These are phyloP conservation scores for Yamadazyma jaroonii DNA, from an alignment of 1,139 yeast species.

Conservation along the genomic window DNA sequence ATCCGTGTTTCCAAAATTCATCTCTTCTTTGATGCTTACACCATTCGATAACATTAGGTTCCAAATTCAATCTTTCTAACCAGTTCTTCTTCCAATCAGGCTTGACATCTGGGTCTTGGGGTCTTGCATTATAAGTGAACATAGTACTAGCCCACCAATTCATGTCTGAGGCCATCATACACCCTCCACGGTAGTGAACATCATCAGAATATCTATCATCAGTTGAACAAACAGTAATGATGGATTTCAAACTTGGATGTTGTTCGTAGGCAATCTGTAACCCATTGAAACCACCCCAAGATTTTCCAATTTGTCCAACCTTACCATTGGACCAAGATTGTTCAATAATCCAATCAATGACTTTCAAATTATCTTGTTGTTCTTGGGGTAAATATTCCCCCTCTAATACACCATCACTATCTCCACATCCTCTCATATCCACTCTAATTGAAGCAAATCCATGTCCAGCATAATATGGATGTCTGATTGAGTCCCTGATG, in stretches of 20 bases:
- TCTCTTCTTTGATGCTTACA: conserved; percentile 38
- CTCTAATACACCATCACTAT: conserved; percentile 34
- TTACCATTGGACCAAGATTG: conserved; percentile 42
- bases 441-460: conserved; percentile 40
- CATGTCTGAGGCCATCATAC: conserved; percentile 40
- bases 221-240: conserved; percentile 39
- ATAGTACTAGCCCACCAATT: conserved; percentile 46
- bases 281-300: conserved; percentile 47
- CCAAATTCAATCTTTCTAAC: conserved; percentile 28
- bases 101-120: conserved; percentile 40
- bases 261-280: conserved; percentile 41
- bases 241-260: conserved; percentile 39
- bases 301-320: conserved; percentile 44
- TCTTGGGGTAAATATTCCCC: conserved; percentile 40
- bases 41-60: conserved; percentile 38
- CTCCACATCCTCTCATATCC: conserved; percentile 42
- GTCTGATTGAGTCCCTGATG: conserved; percentile 39
- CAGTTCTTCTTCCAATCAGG: conserved; percentile 35
- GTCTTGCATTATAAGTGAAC: conserved; percentile 38
- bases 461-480: conserved; percentile 41
- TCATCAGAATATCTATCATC: conserved; percentile 44
- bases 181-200: conserved; percentile 44
- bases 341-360: conserved; percentile 35
- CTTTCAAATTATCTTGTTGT: conserved; percentile 38
- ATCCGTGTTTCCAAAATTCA: conserved; percentile 42